Conservation (phyloP, 1,139 yeast genomes). For the Magnusiomyces paraingens region DNA sequence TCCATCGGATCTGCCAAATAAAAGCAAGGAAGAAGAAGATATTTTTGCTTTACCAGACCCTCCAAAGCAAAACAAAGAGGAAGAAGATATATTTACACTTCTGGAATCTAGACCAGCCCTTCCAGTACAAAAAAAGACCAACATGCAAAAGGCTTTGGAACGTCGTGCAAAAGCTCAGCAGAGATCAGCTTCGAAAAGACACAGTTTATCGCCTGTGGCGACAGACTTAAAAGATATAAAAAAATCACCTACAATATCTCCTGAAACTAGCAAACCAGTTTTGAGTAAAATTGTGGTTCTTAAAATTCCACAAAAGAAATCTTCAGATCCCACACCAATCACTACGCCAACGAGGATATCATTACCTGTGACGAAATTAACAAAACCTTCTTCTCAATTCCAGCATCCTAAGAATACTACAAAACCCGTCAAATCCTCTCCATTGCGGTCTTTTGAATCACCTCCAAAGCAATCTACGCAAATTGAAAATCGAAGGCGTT, state of each 20-base stretch:
- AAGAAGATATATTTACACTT: neutral
- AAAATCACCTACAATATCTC: neutral
- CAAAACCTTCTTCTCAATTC: too few relatives aligned
- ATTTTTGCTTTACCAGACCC: slow-evolving; percentile 12
- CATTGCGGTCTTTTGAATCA: too few relatives aligned
- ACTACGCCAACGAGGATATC: neutral
- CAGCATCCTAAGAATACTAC: too few relatives aligned
- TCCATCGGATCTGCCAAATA: too few relatives aligned
- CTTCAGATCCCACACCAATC: neutral
- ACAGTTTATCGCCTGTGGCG: neutral
- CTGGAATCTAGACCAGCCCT: slow-evolving; percentile 1
- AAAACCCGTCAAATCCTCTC: too few relatives aligned
- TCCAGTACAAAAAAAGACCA: slow-evolving; percentile 4
- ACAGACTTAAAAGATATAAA: neutral
- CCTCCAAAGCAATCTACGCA: too few relatives aligned
- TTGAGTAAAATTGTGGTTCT: neutral
- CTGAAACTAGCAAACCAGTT: neutral
- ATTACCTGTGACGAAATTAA: too few relatives aligned
- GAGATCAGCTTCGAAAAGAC: neutral
- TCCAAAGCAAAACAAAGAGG: neutral
- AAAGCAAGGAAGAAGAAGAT: slow-evolving; percentile 5
- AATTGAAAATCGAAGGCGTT: too few relatives aligned
- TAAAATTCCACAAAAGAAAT: neutral
- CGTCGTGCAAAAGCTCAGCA: neutral
- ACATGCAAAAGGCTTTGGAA: neutral